phyloP scores from a whole-genome alignment of 2,329 filamentous ascomycete species.

The Colletotrichum karsti region DNA sequence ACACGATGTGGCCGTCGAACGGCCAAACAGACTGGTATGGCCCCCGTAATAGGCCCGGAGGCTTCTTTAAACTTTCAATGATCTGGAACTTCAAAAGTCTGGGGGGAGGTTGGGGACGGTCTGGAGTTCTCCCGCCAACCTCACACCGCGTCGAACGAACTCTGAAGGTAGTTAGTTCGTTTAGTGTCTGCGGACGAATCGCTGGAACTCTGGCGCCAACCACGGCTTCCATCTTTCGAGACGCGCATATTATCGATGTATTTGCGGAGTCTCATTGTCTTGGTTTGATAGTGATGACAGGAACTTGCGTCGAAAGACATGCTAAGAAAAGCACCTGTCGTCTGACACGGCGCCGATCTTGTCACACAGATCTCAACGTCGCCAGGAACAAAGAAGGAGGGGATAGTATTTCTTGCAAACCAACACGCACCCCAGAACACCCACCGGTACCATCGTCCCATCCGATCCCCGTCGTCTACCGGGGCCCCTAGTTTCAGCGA shows the following conservation, averaged over 20 bases:
- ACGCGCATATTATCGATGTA: background rate
- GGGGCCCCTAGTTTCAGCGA: slow-evolving; percentile 11
- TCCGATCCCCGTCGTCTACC: background rate
- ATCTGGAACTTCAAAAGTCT: slow-evolving; percentile 4
- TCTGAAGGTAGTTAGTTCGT: background rate
- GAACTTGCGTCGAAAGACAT: background rate
- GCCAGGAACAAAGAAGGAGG: background rate
- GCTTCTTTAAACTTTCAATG: slow-evolving; percentile 2
- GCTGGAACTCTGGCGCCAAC: background rate
- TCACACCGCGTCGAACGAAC: background rate
- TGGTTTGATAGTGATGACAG: background rate
- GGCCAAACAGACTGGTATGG: background rate
- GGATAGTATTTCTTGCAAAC: background rate
- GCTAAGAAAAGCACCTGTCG: background rate
- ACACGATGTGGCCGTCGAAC: background rate
- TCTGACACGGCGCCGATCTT: background rate
- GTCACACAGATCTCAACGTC: background rate
- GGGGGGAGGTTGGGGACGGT: background rate
- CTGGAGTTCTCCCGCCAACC: background rate
- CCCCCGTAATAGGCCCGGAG: background rate
- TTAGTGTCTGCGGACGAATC: background rate
- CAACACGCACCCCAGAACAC: slow-evolving; percentile 5
- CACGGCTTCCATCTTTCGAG: background rate
- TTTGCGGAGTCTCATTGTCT: background rate
- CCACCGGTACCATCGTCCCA: slow-evolving; percentile 14